These are phyloP conservation scores for Poronia punctata DNA, from an alignment of 495 filamentous ascomycete species.

Conservation along the genomic window DNA sequence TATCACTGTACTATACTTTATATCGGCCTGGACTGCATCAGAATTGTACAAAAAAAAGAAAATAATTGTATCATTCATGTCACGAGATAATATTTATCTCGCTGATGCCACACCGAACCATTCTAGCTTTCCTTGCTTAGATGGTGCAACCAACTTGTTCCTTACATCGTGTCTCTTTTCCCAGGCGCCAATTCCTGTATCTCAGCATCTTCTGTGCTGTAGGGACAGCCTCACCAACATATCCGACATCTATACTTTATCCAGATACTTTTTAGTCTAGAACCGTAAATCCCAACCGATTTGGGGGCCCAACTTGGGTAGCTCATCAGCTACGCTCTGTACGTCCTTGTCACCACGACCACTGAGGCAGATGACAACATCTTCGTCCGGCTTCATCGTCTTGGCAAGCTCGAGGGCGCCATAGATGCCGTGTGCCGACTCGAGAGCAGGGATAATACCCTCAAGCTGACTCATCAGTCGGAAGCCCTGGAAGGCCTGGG, in stretches of 20 bases:
- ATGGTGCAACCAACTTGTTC: too few relatives aligned
- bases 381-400: slow-evolving; percentile 78
- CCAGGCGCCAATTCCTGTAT: slow-evolving; percentile 5
- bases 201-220: neutral
- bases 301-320: slow-evolving; percentile 79
- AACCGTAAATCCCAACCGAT: slow-evolving; percentile 96
- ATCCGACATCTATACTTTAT: neutral
- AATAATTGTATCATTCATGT: slow-evolving; percentile 3
- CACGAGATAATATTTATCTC: neutral
- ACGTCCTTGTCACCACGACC: slow-evolving; percentile 97
- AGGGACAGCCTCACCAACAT: neutral
- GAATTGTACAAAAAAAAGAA: slow-evolving; percentile 6
- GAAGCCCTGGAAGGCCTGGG: slow-evolving; percentile 88
- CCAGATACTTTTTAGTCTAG: slow-evolving; percentile 14
- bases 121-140: too few relatives aligned
- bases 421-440: slow-evolving; percentile 88
- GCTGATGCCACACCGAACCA: neutral
- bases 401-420: slow-evolving; percentile 86
- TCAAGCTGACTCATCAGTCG: slow-evolving; percentile 73
- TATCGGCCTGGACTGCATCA: neutral
- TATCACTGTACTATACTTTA: slow-evolving; percentile 9
- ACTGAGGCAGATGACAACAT: slow-evolving; percentile 90
- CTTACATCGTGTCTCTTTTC: neutral
- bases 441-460: slow-evolving; percentile 93
- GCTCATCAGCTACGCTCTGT: slow-evolving; percentile 91